Base-by-base conservation (phyloP, 1,284 basidiomycete genomes). In the Leccinum subspadiceum region DNA sequence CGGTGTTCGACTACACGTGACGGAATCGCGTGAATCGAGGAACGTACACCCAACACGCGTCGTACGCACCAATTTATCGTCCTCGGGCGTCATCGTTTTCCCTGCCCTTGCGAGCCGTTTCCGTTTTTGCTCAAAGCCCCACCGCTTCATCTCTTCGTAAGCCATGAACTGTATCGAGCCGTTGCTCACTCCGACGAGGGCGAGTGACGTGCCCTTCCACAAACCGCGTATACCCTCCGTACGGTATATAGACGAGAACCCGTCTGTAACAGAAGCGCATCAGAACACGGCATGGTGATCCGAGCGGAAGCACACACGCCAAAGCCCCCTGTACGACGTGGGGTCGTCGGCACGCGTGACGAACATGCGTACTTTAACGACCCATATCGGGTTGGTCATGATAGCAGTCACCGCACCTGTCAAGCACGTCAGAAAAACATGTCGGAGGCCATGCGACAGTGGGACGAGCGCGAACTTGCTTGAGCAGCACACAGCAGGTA, bases 351-450 rank as follows among this genome's bases (percentile, higher is more conserved):
- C 74, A 5, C 77, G 79, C 0, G 93, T 93, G 1, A 95, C 95
- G 70, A 98, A 99, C 87, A 99, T 96, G 61, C 96, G 86, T 6
- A 98, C 96, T 78, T 98, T 94, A 62, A 99, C 92, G 10, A 99
- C 93, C 96, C 96, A 99, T 67, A 99, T 88, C 0, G 97, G 97
- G 75, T 99, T 99, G 7, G 97, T 99, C 74, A 98, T 84, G 63
- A 98, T 81, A 0, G 96, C 95, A 2, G 96, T 98, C 33, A 90
- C 87, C 6, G 95, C 92, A 76, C 94, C 94, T 96, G 71, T 52
- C 7, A 15, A n/a, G 20, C 12, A 22, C 44, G 54, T 70, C 41
- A 73, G 62, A 13, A 33, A 33, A 12, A 62, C 53, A 26, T 6
- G 55, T 24, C 10, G 39, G 50, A 56, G 9, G 39, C 2, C 50